Percentiles rank a stretch among this genome's conserved stretches.
These are phyloP conservation scores for Rhodotorula sp. DNA, from an alignment of 1,284 basidiomycete genomes.

Conservation along the genomic window DNA sequence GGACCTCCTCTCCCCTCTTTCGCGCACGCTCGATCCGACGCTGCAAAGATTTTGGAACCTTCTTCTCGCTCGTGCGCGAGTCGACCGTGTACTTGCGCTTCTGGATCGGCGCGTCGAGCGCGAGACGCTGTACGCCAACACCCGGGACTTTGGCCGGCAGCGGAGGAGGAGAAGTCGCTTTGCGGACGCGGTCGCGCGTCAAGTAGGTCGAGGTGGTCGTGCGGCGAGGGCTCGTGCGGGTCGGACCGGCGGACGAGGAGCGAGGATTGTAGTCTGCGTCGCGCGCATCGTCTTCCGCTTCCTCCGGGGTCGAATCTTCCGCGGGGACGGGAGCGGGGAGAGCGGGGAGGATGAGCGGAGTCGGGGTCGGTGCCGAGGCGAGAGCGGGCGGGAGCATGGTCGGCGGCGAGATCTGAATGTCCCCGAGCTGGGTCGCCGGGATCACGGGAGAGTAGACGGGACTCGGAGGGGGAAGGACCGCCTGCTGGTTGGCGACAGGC, in stretches of 20 bases:
- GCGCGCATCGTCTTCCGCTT: not conserved
- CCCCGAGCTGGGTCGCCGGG: not conserved
- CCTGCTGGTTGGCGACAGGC: too few species aligned
- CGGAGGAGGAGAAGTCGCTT: not conserved
- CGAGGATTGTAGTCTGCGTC: not conserved
- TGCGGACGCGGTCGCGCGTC: not conserved
- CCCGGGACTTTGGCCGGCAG: not conserved
- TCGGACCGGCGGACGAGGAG: not conserved
- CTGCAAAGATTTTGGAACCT: conserved; percentile 3
- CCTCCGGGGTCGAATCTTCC: not conserved
- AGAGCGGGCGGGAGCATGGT: conserved; percentile 1
- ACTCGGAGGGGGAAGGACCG: too few species aligned
- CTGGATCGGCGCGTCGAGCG: conserved; percentile 22
- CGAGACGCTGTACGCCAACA: not conserved
- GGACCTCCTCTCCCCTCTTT: conserved; percentile 3
- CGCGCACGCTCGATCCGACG: not conserved
- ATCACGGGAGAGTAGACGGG: conserved; percentile 8
- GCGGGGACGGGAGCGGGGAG: not conserved
- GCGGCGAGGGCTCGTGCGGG: not conserved
- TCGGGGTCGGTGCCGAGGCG: too few species aligned
- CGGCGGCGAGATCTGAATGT: conserved; percentile 3
- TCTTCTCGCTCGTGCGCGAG: conserved; percentile 21
- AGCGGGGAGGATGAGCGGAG: not conserved
- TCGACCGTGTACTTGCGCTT: conserved; percentile 5
- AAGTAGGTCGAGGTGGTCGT: not conserved